Percentiles rank a stretch among this genome's conserved stretches.
Conservation (phyloP, 768 basidiomycete species). For the Piloderma croceum region DNA sequence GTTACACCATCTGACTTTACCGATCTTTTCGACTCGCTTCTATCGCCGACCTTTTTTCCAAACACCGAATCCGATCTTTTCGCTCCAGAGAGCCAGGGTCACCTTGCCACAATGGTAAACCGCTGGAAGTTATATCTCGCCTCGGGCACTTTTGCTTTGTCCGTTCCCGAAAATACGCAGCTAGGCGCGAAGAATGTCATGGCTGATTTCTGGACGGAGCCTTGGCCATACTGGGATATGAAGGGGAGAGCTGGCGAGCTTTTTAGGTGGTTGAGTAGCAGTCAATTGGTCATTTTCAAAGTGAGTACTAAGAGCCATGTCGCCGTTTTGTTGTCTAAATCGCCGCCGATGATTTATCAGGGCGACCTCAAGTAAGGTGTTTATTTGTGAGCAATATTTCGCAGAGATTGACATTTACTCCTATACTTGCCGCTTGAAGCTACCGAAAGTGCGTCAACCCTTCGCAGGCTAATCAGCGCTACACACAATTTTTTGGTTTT, state of each 20-base stretch:
- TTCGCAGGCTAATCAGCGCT: too few species aligned
- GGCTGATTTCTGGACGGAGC: constrained; percentile 66
- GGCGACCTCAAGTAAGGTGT: constrained; percentile 78
- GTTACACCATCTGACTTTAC: constrained; percentile 84
- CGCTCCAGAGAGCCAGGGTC: constrained; percentile 24
- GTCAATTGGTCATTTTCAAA: constrained; percentile 82
- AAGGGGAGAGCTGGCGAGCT: constrained; percentile 44
- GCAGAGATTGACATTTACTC: too few species aligned
- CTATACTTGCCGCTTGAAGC: background rate
- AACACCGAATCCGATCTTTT: constrained; percentile 15
- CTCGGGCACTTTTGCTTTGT: constrained; percentile 64
- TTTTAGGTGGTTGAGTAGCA: constrained; percentile 43
- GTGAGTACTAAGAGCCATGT: too few species aligned
- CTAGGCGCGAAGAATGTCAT: constrained; percentile 38
- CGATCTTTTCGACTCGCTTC: constrained; percentile 49
- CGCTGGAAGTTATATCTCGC: constrained; percentile 75
- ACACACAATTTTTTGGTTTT: background rate
- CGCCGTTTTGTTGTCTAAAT: too few species aligned
- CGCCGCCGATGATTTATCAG: constrained; percentile 6
- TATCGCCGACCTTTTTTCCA: constrained; percentile 60
- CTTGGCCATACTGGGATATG: constrained; percentile 76
- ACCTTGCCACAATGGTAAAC: constrained; percentile 53
- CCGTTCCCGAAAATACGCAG: constrained; percentile 54
- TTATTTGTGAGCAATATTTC: too few species aligned
- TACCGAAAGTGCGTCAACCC: background rate